Base-by-base conservation (phyloP, 176 grass and related monocot genomes). In the Miscanthus lutarioriparius region DNA sequence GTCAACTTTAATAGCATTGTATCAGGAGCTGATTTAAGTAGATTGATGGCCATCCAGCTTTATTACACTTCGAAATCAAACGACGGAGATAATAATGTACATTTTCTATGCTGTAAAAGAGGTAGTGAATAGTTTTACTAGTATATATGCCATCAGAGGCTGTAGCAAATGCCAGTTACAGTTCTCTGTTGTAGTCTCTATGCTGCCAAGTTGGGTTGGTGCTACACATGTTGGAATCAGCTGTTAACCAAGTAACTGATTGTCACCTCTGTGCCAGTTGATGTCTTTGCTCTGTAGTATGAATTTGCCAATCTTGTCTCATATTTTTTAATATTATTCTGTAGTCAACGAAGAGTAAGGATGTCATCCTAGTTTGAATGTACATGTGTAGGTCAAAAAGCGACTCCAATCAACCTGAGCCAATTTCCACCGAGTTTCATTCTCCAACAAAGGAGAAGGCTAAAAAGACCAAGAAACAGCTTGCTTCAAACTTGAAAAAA, bases 1-100 rank as follows among this genome's bases (percentile, higher is more conserved):
- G 17, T 77, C 13, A 43, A 86, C 11, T 68, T 82, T 62, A 83
- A 59, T 17, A 32, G 27, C 67, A 83, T 82, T 45, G 12, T 33
- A 76, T 72, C 49, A 36, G 41, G 71, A 64, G 82, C 79, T 43
- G 40, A 85, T 77, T 64, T 81, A 64, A 82, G 67, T 70, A 77
- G 22, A 71, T 64, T 56, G 64, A 64, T 3, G 63, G 19, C 6
- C 40, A 84, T 44, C 40, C 6, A 64, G 41, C 33, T 84, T 68
- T 85, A 82, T 68, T 85, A 78, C 75, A 76, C 36, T 76, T 75
- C 49, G 74, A 53, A 19, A 79, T 35, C 36, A 44, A 77, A 67
- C 65, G 33, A 7, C 36, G 37, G 6, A 83, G 19, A 64, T 54
- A 80, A 43, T 25, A 20, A 53, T 17, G 41, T 80, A 56, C 43